Evolutionary conservation across 768 basidiomycete species (phyloP), one percentile per base, ranked within the genome.

Genomic region (Tylopilus plumbeoviolaceoides): DNA sequence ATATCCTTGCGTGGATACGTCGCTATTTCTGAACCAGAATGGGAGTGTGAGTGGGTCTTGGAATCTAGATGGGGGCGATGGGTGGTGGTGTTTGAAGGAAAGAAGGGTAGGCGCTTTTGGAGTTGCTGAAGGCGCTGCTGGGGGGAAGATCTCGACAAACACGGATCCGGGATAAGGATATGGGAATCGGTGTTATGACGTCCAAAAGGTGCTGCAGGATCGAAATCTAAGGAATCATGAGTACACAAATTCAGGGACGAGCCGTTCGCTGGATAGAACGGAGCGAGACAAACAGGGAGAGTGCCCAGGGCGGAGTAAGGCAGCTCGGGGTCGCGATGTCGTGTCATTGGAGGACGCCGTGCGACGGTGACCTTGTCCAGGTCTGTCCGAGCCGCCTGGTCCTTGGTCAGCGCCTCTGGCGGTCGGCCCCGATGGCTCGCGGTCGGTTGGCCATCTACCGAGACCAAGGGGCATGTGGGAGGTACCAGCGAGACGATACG

Each of bases 271-370:
- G 35, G 33, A 53, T 42, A 45, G 41, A 52, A 45, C 28, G 54
- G 27, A 56, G 54, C 35, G 48, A 44, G 44, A 64, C 57, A 61
- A 57, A 60, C 60, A 63, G 18, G 52, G 46, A 54, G 54, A 52
- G 35, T 55, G 57, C 30, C 53, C 62, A 44, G 53, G 33, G 49
- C 21, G 58, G 51, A 58, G 57, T 41, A 60, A 43, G 41, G 45
- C 73, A 28, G 72, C 62, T 40, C 74, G 73, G 58, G 74, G 76
- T 52, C 78, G 76, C 21, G 78, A 78, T 1, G 78, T 78, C 23
- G 75, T 75, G 62, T 80, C 80, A 60, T 66, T 74, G 5, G 77
- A 81, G 40, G 77, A 78, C 56, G 61, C 66, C 40, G 63, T 59
- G 58, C 69, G 65, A 55, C 57, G 64, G 33, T 69, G 53, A 49